Evolutionary conservation across 805 yeast genomes (phyloP).

Genomic region (Kluyveromyces starmeri): DNA sequence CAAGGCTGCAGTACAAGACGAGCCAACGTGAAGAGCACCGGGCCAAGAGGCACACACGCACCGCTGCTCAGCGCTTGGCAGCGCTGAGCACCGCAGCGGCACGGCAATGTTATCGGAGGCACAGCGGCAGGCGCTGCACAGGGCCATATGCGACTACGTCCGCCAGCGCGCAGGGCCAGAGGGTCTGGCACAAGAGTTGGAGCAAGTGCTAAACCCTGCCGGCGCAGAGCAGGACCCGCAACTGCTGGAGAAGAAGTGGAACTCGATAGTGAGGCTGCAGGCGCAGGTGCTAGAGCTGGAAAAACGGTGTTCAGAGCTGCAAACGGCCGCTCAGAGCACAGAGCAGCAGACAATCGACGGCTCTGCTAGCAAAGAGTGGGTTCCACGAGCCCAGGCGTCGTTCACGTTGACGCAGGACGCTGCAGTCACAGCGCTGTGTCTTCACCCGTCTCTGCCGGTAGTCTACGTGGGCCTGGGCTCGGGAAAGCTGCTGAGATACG

Average conservation of each 20-base stretch:
- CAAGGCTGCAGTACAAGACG: too few relatives aligned
- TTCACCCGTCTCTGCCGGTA: slow-evolving; percentile 69
- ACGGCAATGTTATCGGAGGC: background rate
- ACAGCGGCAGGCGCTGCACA: background rate
- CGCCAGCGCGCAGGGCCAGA: background rate
- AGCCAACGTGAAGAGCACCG: too few relatives aligned
- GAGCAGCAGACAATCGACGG: background rate
- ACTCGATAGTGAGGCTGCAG: slow-evolving; percentile 74
- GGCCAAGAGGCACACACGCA: too few relatives aligned
- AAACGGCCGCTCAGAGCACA: slow-evolving; percentile 2
- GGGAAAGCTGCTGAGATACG: slow-evolving; percentile 70
- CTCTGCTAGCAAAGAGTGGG: slow-evolving; percentile 37
- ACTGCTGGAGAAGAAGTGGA: slow-evolving; percentile 51
- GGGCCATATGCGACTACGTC: slow-evolving; percentile 2
- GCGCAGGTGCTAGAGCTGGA: slow-evolving; percentile 65
- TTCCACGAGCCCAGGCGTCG: slow-evolving; percentile 41
- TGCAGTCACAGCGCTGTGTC: slow-evolving; percentile 50
- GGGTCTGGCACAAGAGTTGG: background rate
- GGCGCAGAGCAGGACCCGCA: background rate
- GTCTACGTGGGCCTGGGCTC: slow-evolving; percentile 61
- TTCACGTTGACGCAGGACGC: slow-evolving; percentile 42
- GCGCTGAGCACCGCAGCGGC: too few relatives aligned
- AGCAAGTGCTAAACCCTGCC: background rate
- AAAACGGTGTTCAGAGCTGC: slow-evolving; percentile 39
- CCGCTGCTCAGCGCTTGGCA: too few relatives aligned